Evolutionary conservation across 768 basidiomycete genomes (phyloP).

Genomic region (Boletales sp.): DNA sequence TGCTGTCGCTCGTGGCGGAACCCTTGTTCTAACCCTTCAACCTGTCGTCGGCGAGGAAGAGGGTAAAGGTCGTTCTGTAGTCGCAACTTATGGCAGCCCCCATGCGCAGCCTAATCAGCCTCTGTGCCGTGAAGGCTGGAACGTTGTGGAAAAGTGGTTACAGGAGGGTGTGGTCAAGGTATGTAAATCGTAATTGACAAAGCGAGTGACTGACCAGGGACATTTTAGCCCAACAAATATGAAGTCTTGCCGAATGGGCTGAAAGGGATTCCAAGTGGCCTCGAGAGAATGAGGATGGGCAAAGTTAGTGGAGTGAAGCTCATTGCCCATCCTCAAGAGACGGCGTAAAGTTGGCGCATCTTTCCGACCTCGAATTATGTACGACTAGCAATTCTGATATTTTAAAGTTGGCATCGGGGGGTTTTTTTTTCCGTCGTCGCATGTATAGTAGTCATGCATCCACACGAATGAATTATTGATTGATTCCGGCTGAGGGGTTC

Average conservation of each 20-base stretch:
- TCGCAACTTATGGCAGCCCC: slow-evolving; percentile 25
- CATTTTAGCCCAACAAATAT: slow-evolving; percentile 35
- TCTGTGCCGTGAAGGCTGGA: slow-evolving; percentile 19
- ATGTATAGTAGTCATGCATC: slow-evolving; percentile 6
- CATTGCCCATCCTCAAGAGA: slow-evolving; percentile 40
- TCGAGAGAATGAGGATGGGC: slow-evolving; percentile 34
- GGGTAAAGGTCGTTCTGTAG: slow-evolving; percentile 14
- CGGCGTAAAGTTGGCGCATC: slow-evolving; percentile 10
- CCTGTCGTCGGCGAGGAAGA: slow-evolving; percentile 21
- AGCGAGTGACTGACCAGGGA: not conserved
- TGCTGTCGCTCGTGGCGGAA: slow-evolving; percentile 32
- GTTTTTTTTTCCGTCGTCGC: not conserved
- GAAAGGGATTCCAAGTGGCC: slow-evolving; percentile 32
- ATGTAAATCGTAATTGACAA: not conserved
- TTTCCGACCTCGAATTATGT: slow-evolving; percentile 6
- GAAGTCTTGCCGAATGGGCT: slow-evolving; percentile 43
- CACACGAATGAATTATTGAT: not conserved
- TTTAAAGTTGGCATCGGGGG: not conserved
- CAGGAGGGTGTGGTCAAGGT: slow-evolving; percentile 26
- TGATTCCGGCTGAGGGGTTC: not conserved
- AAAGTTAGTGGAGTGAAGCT: slow-evolving; percentile 44
- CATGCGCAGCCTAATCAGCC: slow-evolving; percentile 14
- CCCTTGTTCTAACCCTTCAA: slow-evolving; percentile 27
- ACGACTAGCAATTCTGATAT: slow-evolving; percentile 11
- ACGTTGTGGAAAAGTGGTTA: slow-evolving; percentile 21